A percentile compares a stretch with the other conserved stretches of the same genome.
phyloP scores from a whole-genome alignment of 2,329 filamentous ascomycete species.

The Fragosphaeria purpurea region DNA sequence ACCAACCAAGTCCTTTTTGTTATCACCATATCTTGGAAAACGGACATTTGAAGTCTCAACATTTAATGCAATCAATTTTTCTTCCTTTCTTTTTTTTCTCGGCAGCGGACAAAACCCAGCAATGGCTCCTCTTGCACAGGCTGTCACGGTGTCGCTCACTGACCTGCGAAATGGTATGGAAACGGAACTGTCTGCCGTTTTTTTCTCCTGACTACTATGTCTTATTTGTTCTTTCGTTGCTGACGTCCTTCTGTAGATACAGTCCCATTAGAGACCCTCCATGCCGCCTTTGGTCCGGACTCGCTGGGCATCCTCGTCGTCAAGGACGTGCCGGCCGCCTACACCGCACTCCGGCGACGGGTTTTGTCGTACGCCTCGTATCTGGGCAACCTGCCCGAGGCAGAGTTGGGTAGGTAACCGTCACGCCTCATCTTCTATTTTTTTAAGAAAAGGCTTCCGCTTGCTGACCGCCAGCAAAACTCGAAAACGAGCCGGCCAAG shows the following conservation, averaged over 20 bases:
- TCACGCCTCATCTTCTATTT: background rate
- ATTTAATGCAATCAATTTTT: too few species aligned
- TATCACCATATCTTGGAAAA: background rate
- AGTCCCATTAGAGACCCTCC: conserved; percentile 57
- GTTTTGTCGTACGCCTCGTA: conserved; percentile 83
- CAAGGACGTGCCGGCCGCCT: conserved; percentile 66
- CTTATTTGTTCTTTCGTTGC: background rate
- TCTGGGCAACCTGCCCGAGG: conserved; percentile 66
- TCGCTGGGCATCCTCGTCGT: conserved; percentile 93
- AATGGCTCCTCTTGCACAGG: conserved; percentile 12
- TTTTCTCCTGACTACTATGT: background rate
- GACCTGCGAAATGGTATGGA: conserved; percentile 12
- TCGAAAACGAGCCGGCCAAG: conserved; percentile 51
- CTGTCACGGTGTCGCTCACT: conserved; percentile 13
- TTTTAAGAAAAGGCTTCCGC: background rate
- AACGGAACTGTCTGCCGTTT: background rate
- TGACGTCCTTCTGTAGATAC: conserved; percentile 36
- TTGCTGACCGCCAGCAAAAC: conserved; percentile 29
- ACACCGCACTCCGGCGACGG: conserved; percentile 58
- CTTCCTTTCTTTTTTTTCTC: background rate
- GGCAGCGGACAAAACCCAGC: background rate
- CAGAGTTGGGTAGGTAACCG: conserved; percentile 54
- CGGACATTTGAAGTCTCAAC: background rate
- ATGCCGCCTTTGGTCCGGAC: conserved; percentile 77
- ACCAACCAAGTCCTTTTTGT: background rate